A percentile compares a stretch with the other conserved stretches of the same genome.
phyloP scores from a whole-genome alignment of 768 basidiomycete species.

The Mycena olivaceomarginata region DNA sequence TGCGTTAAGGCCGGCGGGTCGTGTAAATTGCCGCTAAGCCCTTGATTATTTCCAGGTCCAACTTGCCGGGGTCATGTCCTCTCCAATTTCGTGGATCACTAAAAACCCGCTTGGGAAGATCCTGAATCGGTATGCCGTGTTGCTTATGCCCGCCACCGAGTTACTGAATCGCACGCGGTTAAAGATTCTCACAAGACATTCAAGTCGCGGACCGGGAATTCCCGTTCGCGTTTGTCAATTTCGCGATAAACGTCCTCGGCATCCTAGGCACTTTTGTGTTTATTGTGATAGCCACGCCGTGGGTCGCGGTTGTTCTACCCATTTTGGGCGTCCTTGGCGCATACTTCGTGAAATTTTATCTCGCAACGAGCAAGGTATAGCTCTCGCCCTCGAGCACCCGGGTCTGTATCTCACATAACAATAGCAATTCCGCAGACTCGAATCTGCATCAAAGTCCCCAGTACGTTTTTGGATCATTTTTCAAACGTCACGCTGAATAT shows the following conservation, averaged over 20 bases:
- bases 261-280: slow-evolving; percentile 30
- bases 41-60: slow-evolving; percentile 4
- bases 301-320: slow-evolving; percentile 31
- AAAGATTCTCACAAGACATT: slow-evolving; percentile 40
- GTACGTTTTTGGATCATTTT: not conserved
- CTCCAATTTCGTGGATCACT: slow-evolving; percentile 40
- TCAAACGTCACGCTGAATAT: not conserved
- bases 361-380: slow-evolving; percentile 39
- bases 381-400: not conserved
- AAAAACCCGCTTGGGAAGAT: slow-evolving; percentile 36
- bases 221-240: too few species aligned
- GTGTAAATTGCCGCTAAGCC: too few species aligned
- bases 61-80: slow-evolving; percentile 30
- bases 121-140: slow-evolving; percentile 28
- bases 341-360: slow-evolving; percentile 32
- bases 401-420: not conserved
- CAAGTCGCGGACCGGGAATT: slow-evolving; percentile 34
- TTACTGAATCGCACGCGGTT: not conserved
- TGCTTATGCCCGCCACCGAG: too few species aligned
- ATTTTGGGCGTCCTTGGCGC: slow-evolving; percentile 13
- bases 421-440: slow-evolving; percentile 39
- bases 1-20: not conserved
- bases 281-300: slow-evolving; percentile 28
- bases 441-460: slow-evolving; percentile 35
- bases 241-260: slow-evolving; percentile 19